phyloP scores from a whole-genome alignment of 805 yeast species.

The Candida insectorum region DNA sequence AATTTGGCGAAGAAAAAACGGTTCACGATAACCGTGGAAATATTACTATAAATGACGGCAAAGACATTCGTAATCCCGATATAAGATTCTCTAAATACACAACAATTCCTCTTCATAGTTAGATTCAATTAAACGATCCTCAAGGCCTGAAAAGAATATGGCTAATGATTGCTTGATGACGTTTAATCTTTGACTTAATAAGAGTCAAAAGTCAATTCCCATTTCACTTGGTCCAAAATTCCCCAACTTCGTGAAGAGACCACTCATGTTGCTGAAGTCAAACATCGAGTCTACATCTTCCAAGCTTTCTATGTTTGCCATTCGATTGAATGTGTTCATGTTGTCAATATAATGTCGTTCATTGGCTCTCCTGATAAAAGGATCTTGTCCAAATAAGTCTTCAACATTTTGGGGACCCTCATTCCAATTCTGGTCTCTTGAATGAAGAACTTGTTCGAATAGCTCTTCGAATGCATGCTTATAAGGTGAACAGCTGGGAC shows the following conservation, averaged over 20 bases:
- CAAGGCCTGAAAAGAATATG: too few relatives aligned
- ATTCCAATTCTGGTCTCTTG: neutral
- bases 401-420: neutral
- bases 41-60: too few relatives aligned
- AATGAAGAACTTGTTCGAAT: slow-evolving; percentile 1
- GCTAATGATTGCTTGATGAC: too few relatives aligned
- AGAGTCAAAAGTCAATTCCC: neutral
- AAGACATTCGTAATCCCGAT: too few relatives aligned
- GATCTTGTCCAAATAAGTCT: slow-evolving; percentile 7
- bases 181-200: too few relatives aligned
- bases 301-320: neutral
- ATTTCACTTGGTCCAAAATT: neutral
- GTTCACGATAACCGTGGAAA: too few relatives aligned
- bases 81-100: too few relatives aligned
- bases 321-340: slow-evolving; percentile 1
- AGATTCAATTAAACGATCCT: too few relatives aligned
- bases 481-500: slow-evolving; percentile 3
- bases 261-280: neutral
- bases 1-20: too few relatives aligned
- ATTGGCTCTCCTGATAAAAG: neutral
- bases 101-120: too few relatives aligned
- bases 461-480: slow-evolving; percentile 5
- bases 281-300: neutral
- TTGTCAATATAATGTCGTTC: slow-evolving; percentile 1
- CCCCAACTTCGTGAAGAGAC: neutral